Conservation (phyloP, 2,329 filamentous ascomycete genomes). For the Albophoma yamanashiensis region DNA sequence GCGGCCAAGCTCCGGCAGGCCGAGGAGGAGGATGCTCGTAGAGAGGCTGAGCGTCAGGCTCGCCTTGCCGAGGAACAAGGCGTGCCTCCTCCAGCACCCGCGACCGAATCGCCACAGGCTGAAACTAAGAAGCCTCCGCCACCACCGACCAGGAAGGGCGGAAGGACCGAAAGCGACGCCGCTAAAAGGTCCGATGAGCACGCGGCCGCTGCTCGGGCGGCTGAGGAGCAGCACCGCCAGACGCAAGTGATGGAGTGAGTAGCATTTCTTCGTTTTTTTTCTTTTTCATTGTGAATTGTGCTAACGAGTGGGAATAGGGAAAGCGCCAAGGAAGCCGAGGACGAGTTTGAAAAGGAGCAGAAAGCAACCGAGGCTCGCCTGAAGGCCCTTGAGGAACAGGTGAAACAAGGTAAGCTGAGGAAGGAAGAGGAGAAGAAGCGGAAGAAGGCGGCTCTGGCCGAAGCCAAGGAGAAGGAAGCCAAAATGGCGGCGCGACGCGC, state of each 20-base stretch:
- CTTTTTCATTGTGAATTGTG: background rate
- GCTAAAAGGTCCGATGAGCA: conserved; percentile 46
- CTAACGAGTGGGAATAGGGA: conserved; percentile 42
- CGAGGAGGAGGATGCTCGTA: conserved; percentile 84
- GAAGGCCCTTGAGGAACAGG: conserved; percentile 85
- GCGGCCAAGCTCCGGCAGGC: conserved; percentile 81
- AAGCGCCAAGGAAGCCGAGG: conserved; percentile 63
- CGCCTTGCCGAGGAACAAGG: conserved; percentile 71
- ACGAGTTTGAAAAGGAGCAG: conserved; percentile 69
- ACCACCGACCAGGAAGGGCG: conserved; percentile 65
- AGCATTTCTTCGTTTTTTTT: too few relatives aligned
- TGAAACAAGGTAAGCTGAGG: conserved; percentile 84
- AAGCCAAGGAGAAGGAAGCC: conserved; percentile 80
- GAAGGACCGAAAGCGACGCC: conserved; percentile 47
- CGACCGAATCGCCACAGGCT: conserved; percentile 32
- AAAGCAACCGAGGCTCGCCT: conserved; percentile 74
- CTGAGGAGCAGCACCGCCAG: conserved; percentile 62
- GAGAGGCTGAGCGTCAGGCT: conserved; percentile 78
- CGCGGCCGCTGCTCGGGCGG: conserved; percentile 36
- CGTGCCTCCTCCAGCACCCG: conserved; percentile 49
- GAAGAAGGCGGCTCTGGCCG: conserved; percentile 78
- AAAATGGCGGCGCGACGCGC: conserved; percentile 76
- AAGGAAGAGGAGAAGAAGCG: conserved; percentile 93
- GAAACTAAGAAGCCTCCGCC: conserved; percentile 60
- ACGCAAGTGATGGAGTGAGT: conserved; percentile 77